Evolutionary conservation across 805 yeast genomes (phyloP).

Genomic region (Candida bentonensis): DNA sequence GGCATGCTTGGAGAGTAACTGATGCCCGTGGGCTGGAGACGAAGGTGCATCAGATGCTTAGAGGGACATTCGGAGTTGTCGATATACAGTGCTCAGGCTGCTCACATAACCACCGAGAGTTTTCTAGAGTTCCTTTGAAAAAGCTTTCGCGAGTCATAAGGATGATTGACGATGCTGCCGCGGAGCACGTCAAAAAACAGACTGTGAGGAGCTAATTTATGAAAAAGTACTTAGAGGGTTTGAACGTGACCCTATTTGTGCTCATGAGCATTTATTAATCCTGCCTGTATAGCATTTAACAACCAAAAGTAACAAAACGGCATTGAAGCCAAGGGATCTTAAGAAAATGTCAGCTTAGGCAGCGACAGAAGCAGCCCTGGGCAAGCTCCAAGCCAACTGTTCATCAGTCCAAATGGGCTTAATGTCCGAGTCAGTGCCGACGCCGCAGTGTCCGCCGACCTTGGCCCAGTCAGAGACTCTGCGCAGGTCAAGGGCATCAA

Average conservation of each 20-base stretch:
- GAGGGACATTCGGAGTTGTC: slow-evolving; percentile 15
- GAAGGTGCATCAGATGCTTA: slow-evolving; percentile 11
- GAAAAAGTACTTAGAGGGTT: neutral
- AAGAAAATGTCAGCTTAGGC: neutral
- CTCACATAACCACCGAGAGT: slow-evolving; percentile 14
- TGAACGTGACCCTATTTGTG: neutral
- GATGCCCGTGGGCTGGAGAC: slow-evolving; percentile 13
- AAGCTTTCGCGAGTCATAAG: slow-evolving; percentile 3
- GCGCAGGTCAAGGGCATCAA: slow-evolving; percentile 57
- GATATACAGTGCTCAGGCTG: slow-evolving; percentile 19
- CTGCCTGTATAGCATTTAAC: neutral
- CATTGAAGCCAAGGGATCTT: neutral
- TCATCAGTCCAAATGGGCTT: slow-evolving; percentile 80
- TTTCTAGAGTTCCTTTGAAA: slow-evolving; percentile 14
- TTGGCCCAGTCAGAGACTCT: slow-evolving; percentile 65
- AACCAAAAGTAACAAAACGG: neutral
- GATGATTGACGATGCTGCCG: slow-evolving; percentile 5
- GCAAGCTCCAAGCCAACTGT: slow-evolving; percentile 32
- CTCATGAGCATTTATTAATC: neutral
- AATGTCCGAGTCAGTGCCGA: slow-evolving; percentile 40
- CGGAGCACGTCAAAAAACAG: too few species aligned
- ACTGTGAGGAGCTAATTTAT: neutral
- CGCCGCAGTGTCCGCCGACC: slow-evolving; percentile 84
- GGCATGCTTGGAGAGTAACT: slow-evolving; percentile 16
- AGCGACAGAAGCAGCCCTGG: neutral